Percentiles rank a stretch among this genome's conserved stretches.
phyloP scores from a whole-genome alignment of 805 yeast genomes.

The Debaryomyces tyrocola region DNA sequence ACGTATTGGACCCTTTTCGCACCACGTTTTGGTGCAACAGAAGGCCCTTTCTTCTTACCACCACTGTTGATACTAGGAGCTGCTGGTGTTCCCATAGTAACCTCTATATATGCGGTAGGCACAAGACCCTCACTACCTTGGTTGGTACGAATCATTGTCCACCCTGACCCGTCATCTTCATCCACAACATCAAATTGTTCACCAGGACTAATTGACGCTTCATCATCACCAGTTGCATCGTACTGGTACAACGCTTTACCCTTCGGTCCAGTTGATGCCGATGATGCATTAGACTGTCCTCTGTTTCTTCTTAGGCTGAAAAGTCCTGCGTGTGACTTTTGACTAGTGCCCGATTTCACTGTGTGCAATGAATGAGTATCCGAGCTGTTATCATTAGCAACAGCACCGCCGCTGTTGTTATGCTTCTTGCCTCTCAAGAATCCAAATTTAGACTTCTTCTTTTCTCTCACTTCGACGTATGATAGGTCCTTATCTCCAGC shows the following conservation, averaged over 20 bases:
- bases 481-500: constrained; percentile 75
- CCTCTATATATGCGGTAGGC: constrained; percentile 75
- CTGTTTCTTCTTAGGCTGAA: constrained; percentile 39
- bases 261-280: constrained; percentile 15
- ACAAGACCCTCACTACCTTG: constrained; percentile 69
- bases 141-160: constrained; percentile 63
- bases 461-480: constrained; percentile 49
- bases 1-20: constrained; percentile 63
- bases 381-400: constrained; percentile 12
- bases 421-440: constrained; percentile 40
- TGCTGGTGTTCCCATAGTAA: constrained; percentile 16
- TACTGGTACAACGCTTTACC: constrained; percentile 67
- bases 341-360: constrained; percentile 28
- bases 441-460: constrained; percentile 59
- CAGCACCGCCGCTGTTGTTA: neutral
- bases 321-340: constrained; percentile 28
- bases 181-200: constrained; percentile 59
- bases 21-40: constrained; percentile 77
- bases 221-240: constrained; percentile 72
- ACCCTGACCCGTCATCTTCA: constrained; percentile 87
- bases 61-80: constrained; percentile 7
- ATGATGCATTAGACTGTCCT: constrained; percentile 21
- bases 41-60: constrained; percentile 61
- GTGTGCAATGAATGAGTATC: constrained; percentile 37
- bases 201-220: constrained; percentile 59